Evolutionary conservation across 2,329 filamentous ascomycete species (phyloP), one percentile per base, ranked within the genome.

Genomic region (Hypoxylon sp.): DNA sequence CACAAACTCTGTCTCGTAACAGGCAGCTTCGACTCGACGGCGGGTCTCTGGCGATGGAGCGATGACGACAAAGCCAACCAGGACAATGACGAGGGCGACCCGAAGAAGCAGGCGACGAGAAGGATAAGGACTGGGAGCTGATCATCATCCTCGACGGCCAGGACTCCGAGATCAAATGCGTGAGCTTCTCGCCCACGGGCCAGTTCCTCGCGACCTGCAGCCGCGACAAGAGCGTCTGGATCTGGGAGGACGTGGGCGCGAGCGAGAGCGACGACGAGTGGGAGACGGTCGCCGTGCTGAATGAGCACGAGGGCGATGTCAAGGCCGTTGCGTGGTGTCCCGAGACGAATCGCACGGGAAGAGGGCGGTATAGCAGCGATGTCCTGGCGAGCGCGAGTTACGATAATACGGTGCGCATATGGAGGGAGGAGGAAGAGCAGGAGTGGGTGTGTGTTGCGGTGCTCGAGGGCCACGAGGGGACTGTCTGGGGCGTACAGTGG

Each of bases 311-410:
- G 51, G 94, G 93, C 22, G 96, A 99, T 81, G 94, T 99, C 73
- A 99, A 99, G 80, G 93, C 90, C 71, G 93, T 99, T 1, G 89
- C 90, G 2, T 99, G 96, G 96, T 94, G 96, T 78, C 94, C 94
- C 0, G 89, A 90, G 59, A 87, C 84, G 10, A 84, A 83, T 24
- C 81, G 86, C 24, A 82, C 81, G 63, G 74, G 79, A 17, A 76
- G 79, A 11, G 80, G 85, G 46, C 80, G 83, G 57, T 89, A 88
- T 73, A 84, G 85, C 70, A 83, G 87, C 51, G 91, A 97, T 72
- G 86, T 96, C 51, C 86, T 99, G 19, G 96, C 94, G 5, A 96
- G 92, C 76, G 91, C 89, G n/a, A 97, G 93, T 78, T 99, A 99
- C 79, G 96, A 99, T 77, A 92, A 98, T 78, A 96, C 92, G 4